Percentiles rank a stretch among this genome's conserved stretches.
These are phyloP conservation scores for Plasmodium knowlesi DNA, from an alignment of 169 alveolate genomes.

Conservation along the genomic window DNA sequence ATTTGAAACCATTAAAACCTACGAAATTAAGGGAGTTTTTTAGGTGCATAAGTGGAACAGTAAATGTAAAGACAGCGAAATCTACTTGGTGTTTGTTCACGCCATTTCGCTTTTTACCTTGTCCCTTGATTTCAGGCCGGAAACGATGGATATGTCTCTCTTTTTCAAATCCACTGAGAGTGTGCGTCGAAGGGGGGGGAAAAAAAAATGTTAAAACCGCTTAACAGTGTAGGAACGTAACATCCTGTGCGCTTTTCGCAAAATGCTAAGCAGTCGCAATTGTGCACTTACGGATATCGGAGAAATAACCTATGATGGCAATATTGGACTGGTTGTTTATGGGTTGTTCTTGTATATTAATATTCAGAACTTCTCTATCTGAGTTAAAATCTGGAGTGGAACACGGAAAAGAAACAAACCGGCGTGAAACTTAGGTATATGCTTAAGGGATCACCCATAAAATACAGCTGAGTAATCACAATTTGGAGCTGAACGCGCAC, in stretches of 20 bases:
- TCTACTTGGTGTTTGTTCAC: background rate
- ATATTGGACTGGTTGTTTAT: slow-evolving; percentile 90
- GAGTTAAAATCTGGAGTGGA: slow-evolving; percentile 61
- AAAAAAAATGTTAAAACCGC: background rate
- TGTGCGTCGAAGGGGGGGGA: background rate
- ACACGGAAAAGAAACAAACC: background rate
- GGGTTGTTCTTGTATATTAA: slow-evolving; percentile 91
- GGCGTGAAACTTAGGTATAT: background rate
- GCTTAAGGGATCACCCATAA: background rate
- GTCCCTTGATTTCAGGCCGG: slow-evolving; percentile 90
- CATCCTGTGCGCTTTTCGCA: background rate
- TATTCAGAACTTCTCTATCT: slow-evolving; percentile 82
- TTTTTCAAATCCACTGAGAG: slow-evolving; percentile 83
- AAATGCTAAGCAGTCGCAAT: background rate
- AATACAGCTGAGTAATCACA: background rate
- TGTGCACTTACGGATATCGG: slow-evolving; percentile 78
- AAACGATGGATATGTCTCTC: slow-evolving; percentile 84
- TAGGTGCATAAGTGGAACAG: background rate
- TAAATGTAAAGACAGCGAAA: background rate
- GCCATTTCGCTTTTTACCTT: slow-evolving; percentile 76
- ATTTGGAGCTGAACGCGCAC: background rate
- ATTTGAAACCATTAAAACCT: slow-evolving; percentile 76
- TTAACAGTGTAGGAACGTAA: background rate
- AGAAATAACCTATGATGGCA: slow-evolving; percentile 85
- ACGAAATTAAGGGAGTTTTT: background rate